A percentile compares a stretch with the other conserved stretches of the same genome.
Conservation (phyloP, 1,284 basidiomycete genomes). For the Puccinia horiana region DNA sequence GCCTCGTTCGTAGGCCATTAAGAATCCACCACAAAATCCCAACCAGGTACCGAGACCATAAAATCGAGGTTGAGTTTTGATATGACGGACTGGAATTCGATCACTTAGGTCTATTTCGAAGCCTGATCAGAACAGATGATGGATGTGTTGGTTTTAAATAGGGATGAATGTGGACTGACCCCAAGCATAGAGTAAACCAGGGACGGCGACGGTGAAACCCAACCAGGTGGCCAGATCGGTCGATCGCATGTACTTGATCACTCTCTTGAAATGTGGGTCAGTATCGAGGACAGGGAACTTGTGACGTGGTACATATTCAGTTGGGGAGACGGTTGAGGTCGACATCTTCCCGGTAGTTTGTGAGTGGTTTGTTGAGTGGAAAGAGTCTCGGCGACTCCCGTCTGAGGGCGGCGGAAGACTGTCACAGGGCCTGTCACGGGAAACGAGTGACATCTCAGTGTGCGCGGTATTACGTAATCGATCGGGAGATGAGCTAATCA, state of each 20-base stretch:
- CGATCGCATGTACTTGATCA: conserved; percentile 82
- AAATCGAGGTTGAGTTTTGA: conserved; percentile 58
- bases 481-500: not conserved
- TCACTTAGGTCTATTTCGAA: conserved; percentile 28
- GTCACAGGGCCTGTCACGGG: not conserved
- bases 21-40: conserved; percentile 82
- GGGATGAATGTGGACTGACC: conserved; percentile 61
- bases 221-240: conserved; percentile 87
- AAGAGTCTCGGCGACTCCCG: no score
- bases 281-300: conserved; percentile 64
- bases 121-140: not conserved
- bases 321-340: conserved; percentile 34
- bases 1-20: conserved; percentile 88
- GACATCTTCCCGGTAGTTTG: not conserved
- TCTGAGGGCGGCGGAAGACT: not conserved
- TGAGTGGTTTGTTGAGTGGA: no score
- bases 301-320: conserved; percentile 50
- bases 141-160: not conserved
- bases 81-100: conserved; percentile 58
- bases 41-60: conserved; percentile 64
- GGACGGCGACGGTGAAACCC: conserved; percentile 75
- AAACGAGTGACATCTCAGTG: not conserved
- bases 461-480: not conserved
- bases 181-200: conserved; percentile 72
- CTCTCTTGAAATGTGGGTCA: conserved; percentile 86